phyloP scores from a whole-genome alignment of 352 stramenopile genomes.

The Blastocystis sp. region DNA sequence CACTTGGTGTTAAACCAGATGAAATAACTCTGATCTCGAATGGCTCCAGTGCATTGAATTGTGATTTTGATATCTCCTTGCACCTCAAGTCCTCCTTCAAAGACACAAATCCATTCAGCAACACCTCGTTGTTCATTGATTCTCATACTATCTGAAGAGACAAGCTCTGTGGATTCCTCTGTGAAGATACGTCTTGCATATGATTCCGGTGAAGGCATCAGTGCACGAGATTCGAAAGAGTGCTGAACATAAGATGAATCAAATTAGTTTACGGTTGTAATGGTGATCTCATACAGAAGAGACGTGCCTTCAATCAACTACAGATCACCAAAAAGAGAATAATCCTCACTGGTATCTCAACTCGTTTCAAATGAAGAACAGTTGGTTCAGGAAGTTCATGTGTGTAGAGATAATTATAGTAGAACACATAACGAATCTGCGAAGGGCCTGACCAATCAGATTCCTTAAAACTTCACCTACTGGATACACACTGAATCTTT shows the following conservation, averaged over 20 bases:
- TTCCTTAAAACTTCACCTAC: background rate
- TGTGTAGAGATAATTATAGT: conserved; percentile 14
- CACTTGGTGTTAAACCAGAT: conserved; percentile 51
- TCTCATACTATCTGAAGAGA: background rate
- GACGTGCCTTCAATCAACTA: background rate
- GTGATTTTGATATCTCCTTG: conserved; percentile 25
- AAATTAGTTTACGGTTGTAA: background rate
- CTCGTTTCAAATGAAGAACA: background rate
- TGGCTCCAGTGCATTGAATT: conserved; percentile 34
- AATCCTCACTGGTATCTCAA: background rate
- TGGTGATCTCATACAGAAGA: conserved; percentile 29
- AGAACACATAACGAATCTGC: conserved; percentile 57
- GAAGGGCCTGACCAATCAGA: conserved; percentile 1
- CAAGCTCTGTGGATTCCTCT: background rate
- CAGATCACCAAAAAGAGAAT: background rate
- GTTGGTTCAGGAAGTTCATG: background rate
- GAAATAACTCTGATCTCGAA: conserved; percentile 29
- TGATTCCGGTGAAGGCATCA: background rate
- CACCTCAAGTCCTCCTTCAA: background rate
- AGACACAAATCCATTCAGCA: background rate
- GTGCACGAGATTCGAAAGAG: background rate
- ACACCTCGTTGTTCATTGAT: conserved; percentile 4
- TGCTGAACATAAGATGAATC: background rate
- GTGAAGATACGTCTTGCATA: background rate
- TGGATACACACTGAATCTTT: conserved; percentile 44